Evolutionary conservation across 1,139 yeast species (phyloP), one percentile per base, ranked within the genome.

Genomic region (Pneumocystis carinii): DNA sequence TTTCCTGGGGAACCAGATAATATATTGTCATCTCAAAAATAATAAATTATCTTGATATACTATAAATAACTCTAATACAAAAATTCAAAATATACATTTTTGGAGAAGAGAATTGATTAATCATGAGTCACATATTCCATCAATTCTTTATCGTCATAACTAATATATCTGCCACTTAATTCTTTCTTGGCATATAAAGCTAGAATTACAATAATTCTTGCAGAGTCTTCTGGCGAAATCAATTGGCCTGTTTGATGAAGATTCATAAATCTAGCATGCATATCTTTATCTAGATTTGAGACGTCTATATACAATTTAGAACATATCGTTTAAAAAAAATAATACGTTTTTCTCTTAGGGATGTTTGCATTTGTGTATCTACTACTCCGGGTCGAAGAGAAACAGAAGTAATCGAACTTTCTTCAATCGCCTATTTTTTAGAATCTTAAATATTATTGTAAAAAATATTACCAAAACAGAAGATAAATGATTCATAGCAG

Each of bases 351-450:
- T 81, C 84, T 70, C 97, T 81, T 64, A 90, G 89, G 65, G 82
- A 84, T 14, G 70, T 71, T 75, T 90, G 97, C 97, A 90, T 90
- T 27, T 76, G 78, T 0, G 97, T 90, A 71, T 87, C 89, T 1
- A 90, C 97, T 1, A 88, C 95, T 3, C 97, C 97, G 0, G 97
- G 97, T 56, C 32, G 38, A 19, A 56, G 6, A 24, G 38, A 56
- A 56, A 56, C 24, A n/a, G 59, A 38, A 19, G 27, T 56, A 38
- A 56, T 38, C 7, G 19, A 41, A 6, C 19, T 41, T 41, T 41
- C 53, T 19, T 41, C 53, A 17, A 29, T 12, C 10, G 53, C 53
- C 53, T 41, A 17, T 41, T 41, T 41, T 41, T 41, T 41, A 12
- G 19, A 41, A 41, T 6, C 6, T 41, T 41, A 17, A 41, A 6